These are phyloP conservation scores for Bipolaris gigantea DNA, from an alignment of 2,329 filamentous ascomycete species.

Conservation along the genomic window DNA sequence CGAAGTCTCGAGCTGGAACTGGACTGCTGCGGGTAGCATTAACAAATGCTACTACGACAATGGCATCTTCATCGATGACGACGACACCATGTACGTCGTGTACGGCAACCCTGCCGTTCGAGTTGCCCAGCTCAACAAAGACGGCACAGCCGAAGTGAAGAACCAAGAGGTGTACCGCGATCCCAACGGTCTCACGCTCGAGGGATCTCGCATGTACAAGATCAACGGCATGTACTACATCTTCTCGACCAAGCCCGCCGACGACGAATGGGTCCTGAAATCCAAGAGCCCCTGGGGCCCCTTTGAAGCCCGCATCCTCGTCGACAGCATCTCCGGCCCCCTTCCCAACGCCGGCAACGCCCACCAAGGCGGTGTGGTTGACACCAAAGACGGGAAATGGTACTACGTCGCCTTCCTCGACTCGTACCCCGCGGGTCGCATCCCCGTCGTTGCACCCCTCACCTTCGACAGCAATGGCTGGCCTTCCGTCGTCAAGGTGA, in stretches of 20 bases:
- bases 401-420: conserved; percentile 62
- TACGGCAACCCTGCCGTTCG: conserved; percentile 56
- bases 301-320: conserved; percentile 53
- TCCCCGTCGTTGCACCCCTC: conserved; percentile 61
- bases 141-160: conserved; percentile 53
- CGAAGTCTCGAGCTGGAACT: conserved; percentile 42
- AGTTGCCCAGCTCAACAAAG: conserved; percentile 55
- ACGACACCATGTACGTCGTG: conserved; percentile 62
- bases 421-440: conserved; percentile 59
- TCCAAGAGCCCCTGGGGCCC: conserved; percentile 57
- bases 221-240: conserved; percentile 61
- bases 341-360: conserved; percentile 51
- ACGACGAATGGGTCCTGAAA: conserved; percentile 55
- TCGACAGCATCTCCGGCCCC: conserved; percentile 49
- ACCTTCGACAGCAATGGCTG: conserved; percentile 57
- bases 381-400: conserved; percentile 57
- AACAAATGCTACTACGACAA: conserved; percentile 60
- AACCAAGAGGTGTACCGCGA: conserved; percentile 50
- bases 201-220: conserved; percentile 62
- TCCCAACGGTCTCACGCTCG: conserved; percentile 48
- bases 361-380: conserved; percentile 61
- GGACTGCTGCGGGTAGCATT: conserved; percentile 46
- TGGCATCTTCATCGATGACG: conserved; percentile 60
- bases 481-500: conserved; percentile 49
- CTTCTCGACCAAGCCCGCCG: conserved; percentile 52